Conservation (phyloP, 2,329 filamentous ascomycete species). For the Alternaria gaisen region DNA sequence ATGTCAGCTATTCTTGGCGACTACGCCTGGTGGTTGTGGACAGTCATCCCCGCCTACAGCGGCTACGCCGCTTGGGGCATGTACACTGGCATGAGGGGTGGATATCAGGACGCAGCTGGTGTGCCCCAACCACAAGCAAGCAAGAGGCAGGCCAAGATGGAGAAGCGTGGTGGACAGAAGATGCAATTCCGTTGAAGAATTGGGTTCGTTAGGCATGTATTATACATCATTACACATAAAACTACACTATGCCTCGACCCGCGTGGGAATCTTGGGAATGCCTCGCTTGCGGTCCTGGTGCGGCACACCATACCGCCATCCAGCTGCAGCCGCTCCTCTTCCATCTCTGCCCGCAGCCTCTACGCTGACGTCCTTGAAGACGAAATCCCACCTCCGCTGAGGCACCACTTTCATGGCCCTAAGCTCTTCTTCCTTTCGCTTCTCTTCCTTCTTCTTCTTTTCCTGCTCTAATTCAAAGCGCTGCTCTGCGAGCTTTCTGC, state of each 20-base stretch:
- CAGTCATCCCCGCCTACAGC: conserved; percentile 58
- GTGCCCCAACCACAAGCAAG: conserved; percentile 50
- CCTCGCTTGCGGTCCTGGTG: conserved; percentile 70
- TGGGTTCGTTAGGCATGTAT: background rate
- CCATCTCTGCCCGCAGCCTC: conserved; percentile 65
- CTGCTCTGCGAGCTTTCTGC: conserved; percentile 42
- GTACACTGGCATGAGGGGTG: conserved; percentile 56
- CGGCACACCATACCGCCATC: conserved; percentile 69
- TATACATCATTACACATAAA: conserved; percentile 10
- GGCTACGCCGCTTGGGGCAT: conserved; percentile 57
- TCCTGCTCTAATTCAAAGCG: conserved; percentile 42
- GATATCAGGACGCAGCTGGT: conserved; percentile 54
- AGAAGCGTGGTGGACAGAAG: conserved; percentile 61
- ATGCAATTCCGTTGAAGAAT: conserved; percentile 56
- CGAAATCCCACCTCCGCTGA: conserved; percentile 66
- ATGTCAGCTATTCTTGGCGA: conserved; percentile 83
- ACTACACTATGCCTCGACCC: conserved; percentile 56
- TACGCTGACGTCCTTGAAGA: conserved; percentile 66
- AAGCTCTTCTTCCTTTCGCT: conserved; percentile 55
- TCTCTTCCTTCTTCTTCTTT: conserved; percentile 52
- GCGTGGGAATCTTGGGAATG: conserved; percentile 69
- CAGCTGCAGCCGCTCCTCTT: conserved; percentile 62
- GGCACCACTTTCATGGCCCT: conserved; percentile 56
- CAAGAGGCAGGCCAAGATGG: conserved; percentile 61
- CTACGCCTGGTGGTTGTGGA: conserved; percentile 74